Evolutionary conservation across 2,329 filamentous ascomycete species (phyloP), one percentile per base, ranked within the genome.

Genomic region (Aspergillus terreus): DNA sequence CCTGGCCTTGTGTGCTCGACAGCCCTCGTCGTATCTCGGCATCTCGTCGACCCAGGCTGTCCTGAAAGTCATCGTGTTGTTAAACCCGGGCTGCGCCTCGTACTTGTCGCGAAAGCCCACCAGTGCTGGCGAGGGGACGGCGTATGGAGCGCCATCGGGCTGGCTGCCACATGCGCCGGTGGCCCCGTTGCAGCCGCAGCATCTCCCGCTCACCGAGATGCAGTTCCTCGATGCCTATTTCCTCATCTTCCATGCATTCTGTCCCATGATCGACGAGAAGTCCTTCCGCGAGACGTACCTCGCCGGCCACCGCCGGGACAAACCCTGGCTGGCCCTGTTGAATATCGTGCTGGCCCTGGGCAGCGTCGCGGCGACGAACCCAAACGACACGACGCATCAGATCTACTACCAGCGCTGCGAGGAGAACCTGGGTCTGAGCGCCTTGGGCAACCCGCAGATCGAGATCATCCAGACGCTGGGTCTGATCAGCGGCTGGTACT

Each of bases 331-430:
- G 15, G 83, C 84, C 7, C 71, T 91, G 6, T 73, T 90, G 17
- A 90, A 91, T 65, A 88, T 88, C 74, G 86, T 91, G 4, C 85
- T 90, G 57, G 86, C 86, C 4, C 82, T 90, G 73, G 87, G 87
- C 11, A 87, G 84, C 60, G 83, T 91, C 45, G 85, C 82, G 1
- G 83, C 84, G 33, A 82, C 81, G 56, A 86, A 85, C 40, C 69
- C 73, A 1, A 72, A 77, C 33, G 85, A 88, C 63, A 81, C 82
- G 56, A 82, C 78, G 50, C 87, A 90, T 61, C 78, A 87, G 61
- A 80, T 80, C 56, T 90, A 86, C 70, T 90, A 87, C 69, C 81
- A 80, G 57, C 79, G 82, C 27, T 84, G 86, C n/a, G 85, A 85
- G 71, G 80, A 83, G 50, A 79, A 88, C 59, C 71, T 90, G 9